Conservation (phyloP, 1,284 basidiomycete species). For the Neonothopanus nambi region DNA sequence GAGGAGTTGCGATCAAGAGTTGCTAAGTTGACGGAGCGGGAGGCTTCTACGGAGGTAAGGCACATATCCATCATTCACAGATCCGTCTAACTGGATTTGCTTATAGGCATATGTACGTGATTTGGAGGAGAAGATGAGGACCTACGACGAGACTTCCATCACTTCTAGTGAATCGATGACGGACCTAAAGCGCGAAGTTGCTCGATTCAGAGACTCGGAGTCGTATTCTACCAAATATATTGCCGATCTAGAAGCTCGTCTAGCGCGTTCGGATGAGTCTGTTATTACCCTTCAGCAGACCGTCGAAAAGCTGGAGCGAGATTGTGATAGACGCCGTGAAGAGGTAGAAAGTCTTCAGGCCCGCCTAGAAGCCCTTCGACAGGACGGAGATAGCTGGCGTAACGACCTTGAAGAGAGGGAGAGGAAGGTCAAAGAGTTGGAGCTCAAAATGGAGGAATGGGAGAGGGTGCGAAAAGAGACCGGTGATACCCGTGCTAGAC, state of each 20-base stretch:
- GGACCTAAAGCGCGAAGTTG: slow-evolving; percentile 84
- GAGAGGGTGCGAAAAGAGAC: slow-evolving; percentile 68
- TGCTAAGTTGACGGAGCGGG: slow-evolving; percentile 83
- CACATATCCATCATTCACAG: slow-evolving; percentile 1
- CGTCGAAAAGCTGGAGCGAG: slow-evolving; percentile 78
- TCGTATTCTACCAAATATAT: slow-evolving; percentile 79
- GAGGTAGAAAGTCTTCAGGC: slow-evolving; percentile 71
- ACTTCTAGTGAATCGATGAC: slow-evolving; percentile 75
- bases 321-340: slow-evolving; percentile 68
- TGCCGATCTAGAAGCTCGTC: slow-evolving; percentile 82
- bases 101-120: slow-evolving; percentile 86
- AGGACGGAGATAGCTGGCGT: slow-evolving; percentile 73
- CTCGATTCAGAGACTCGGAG: slow-evolving; percentile 77
- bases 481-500: slow-evolving; percentile 60
- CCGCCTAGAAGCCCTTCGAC: slow-evolving; percentile 70
- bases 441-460: slow-evolving; percentile 76
- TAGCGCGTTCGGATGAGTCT: slow-evolving; percentile 80
- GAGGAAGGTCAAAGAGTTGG: slow-evolving; percentile 69
- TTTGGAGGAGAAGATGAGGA: slow-evolving; percentile 87
- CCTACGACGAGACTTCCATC: slow-evolving; percentile 76
- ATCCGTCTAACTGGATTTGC: background rate
- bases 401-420: slow-evolving; percentile 84
- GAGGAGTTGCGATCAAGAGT: slow-evolving; percentile 83
- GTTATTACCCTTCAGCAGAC: slow-evolving; percentile 66
- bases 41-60: slow-evolving; percentile 84